A percentile compares a stretch with the other conserved stretches of the same genome.
These are phyloP conservation scores for Triangularia setosa DNA, from an alignment of 2,329 filamentous ascomycete genomes.

Conservation along the genomic window DNA sequence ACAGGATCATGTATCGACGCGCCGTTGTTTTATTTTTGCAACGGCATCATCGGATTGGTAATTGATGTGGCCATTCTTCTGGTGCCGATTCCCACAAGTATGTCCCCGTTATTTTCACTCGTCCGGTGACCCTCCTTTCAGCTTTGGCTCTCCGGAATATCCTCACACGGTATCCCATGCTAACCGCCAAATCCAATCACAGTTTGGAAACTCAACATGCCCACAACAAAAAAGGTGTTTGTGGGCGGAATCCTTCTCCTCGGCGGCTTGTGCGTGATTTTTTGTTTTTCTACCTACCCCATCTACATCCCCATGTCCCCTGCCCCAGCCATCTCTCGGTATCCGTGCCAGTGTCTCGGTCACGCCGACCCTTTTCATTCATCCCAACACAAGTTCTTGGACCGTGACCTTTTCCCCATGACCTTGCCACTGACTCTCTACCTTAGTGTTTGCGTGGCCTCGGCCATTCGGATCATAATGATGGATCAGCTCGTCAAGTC, in stretches of 20 bases:
- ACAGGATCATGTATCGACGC: conserved; percentile 18
- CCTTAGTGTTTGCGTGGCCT: conserved; percentile 20
- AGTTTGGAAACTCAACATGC: conserved; percentile 16
- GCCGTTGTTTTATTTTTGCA: conserved; percentile 20
- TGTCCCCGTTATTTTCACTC: neutral
- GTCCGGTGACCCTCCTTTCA: neutral
- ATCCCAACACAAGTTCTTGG: too few relatives aligned
- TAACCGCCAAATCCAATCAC: neutral
- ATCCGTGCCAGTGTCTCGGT: neutral
- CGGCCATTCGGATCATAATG: conserved; percentile 19
- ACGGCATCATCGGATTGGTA: conserved; percentile 19
- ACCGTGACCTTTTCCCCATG: neutral
- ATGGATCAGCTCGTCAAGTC: conserved; percentile 22
- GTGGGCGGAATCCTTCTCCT: conserved; percentile 19
- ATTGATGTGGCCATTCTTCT: conserved; percentile 20
- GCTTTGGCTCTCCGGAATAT: neutral
- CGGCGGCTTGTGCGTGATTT: conserved; percentile 15
- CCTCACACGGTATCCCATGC: conserved; percentile 5
- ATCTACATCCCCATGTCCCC: neutral
- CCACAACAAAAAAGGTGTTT: conserved; percentile 19
- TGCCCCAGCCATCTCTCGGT: neutral
- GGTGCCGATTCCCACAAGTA: conserved; percentile 17
- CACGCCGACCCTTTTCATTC: neutral
- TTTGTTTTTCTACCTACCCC: too few relatives aligned
- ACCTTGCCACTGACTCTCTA: neutral